Conservation (phyloP, 768 basidiomycete species). For the Arthromyces matolae region DNA sequence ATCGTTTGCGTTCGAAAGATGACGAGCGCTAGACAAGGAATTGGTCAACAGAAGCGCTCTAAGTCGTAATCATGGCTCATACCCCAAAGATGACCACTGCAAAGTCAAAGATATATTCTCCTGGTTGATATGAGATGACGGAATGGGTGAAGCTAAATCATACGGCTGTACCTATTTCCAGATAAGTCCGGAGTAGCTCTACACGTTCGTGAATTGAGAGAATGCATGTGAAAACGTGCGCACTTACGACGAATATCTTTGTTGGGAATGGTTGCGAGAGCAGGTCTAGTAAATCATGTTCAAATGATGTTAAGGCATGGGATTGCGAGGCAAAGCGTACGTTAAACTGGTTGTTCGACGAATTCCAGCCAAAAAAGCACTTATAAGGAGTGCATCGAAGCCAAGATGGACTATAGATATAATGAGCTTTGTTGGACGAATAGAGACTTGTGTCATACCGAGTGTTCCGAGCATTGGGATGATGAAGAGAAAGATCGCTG, state of each 20-base stretch:
- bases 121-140: slow-evolving; percentile 33
- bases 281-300: slow-evolving; percentile 48
- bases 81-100: slow-evolving; percentile 83
- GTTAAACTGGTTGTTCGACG: slow-evolving; percentile 82
- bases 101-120: slow-evolving; percentile 86
- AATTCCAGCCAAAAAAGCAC: slow-evolving; percentile 81
- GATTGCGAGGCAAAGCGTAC: slow-evolving; percentile 41
- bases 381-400: slow-evolving; percentile 75
- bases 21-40: slow-evolving; percentile 50
- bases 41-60: slow-evolving; percentile 2
- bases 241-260: slow-evolving; percentile 83
- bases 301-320: not conserved
- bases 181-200: slow-evolving; percentile 75
- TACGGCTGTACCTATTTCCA: slow-evolving; percentile 59
- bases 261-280: slow-evolving; percentile 73
- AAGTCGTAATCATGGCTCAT: slow-evolving; percentile 32
- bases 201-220: slow-evolving; percentile 5
- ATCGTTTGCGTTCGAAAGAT: slow-evolving; percentile 65
- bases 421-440: not conserved
- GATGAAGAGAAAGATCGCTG: not conserved
- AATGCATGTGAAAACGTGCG: not conserved
- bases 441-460: slow-evolving; percentile 32
- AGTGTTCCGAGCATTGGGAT: slow-evolving; percentile 59
- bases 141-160: not conserved
- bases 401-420: slow-evolving; percentile 53